A percentile compares a stretch with the other conserved stretches of the same genome.
These are phyloP conservation scores for Stemphylium lycopersici DNA, from an alignment of 2,329 filamentous ascomycete genomes.

Conservation along the genomic window DNA sequence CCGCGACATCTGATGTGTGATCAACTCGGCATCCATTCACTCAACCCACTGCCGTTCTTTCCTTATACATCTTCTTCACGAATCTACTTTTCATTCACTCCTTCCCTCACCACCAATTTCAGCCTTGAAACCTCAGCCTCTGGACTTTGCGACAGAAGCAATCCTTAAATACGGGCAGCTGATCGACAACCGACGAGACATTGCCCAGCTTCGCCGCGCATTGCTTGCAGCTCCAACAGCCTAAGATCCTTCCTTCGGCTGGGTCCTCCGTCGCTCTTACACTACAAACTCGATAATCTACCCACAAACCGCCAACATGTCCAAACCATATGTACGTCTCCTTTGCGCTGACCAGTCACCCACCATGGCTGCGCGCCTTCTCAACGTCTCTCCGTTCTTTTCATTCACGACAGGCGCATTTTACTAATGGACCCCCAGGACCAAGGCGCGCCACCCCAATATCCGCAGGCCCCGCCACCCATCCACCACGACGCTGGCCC, in stretches of 20 bases:
- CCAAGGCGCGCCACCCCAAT: slow-evolving; percentile 41
- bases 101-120: background rate
- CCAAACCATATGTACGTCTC: slow-evolving; percentile 12
- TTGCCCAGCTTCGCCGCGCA: slow-evolving; percentile 12
- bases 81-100: background rate
- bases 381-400: background rate
- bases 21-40: slow-evolving; percentile 3
- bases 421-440: background rate
- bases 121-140: background rate
- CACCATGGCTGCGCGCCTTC: background rate
- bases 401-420: background rate
- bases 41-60: slow-evolving; percentile 3
- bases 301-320: slow-evolving; percentile 3
- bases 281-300: background rate
- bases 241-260: background rate
- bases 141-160: background rate
- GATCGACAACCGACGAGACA: slow-evolving; percentile 6
- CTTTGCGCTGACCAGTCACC: background rate
- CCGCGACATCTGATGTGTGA: slow-evolving; percentile 18
- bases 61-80: background rate
- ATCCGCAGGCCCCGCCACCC: slow-evolving; percentile 42
- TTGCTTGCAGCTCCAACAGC: background rate
- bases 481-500: slow-evolving; percentile 40
- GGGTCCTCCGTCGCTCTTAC: background rate
- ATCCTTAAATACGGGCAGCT: background rate